These are phyloP conservation scores for Sporisorium scitamineum DNA, from an alignment of 1,284 basidiomycete species.

Conservation along the genomic window DNA sequence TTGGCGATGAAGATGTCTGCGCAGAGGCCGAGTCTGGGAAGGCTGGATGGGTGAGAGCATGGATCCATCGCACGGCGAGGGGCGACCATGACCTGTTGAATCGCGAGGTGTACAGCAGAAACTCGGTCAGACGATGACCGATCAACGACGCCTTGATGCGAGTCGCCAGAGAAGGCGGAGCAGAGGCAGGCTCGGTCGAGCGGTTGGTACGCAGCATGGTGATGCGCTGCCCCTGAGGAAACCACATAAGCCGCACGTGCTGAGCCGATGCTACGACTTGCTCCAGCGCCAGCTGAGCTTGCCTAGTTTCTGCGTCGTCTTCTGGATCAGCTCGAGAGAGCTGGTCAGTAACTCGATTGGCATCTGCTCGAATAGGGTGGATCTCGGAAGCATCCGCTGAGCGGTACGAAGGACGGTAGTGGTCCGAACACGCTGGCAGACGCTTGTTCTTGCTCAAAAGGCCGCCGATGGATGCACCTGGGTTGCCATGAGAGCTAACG, in stretches of 20 bases:
- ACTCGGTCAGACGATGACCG: slow-evolving; percentile 45
- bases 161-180: slow-evolving; percentile 19
- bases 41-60: slow-evolving; percentile 46
- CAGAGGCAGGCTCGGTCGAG: slow-evolving; percentile 73
- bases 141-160: slow-evolving; percentile 42
- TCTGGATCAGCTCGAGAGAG: slow-evolving; percentile 34
- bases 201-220: slow-evolving; percentile 82
- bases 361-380: slow-evolving; percentile 34
- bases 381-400: slow-evolving; percentile 31
- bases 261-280: slow-evolving; percentile 73
- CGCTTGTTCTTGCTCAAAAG: slow-evolving; percentile 55
- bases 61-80: slow-evolving; percentile 42
- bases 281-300: slow-evolving; percentile 73
- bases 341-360: slow-evolving; percentile 29
- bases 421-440: slow-evolving; percentile 38
- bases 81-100: slow-evolving; percentile 39
- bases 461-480: slow-evolving; percentile 42
- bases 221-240: slow-evolving; percentile 81
- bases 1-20: not conserved
- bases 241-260: slow-evolving; percentile 96
- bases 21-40: slow-evolving; percentile 18
- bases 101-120: slow-evolving; percentile 48
- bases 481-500: slow-evolving; percentile 15
- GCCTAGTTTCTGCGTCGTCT: slow-evolving; percentile 65
- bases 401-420: slow-evolving; percentile 38